Percentiles rank a stretch among this genome's conserved stretches.
These are phyloP conservation scores for Thraustotheca clavata DNA, from an alignment of 352 stramenopile species.

Conservation along the genomic window DNA sequence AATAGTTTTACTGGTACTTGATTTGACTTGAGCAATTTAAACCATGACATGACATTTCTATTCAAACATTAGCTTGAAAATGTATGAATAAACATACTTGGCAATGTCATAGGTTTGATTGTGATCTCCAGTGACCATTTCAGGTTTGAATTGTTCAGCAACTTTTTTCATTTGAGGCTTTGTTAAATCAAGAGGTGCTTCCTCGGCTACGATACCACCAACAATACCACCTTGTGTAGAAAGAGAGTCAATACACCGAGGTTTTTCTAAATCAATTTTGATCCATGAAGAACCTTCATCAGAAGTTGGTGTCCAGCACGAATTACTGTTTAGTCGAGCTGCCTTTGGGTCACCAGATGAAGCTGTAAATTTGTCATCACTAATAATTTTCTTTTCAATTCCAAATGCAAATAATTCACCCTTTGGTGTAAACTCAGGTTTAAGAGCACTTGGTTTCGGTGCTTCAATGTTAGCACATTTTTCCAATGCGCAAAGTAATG, in stretches of 20 bases:
- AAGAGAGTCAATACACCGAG: constrained; percentile 53
- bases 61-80: background rate
- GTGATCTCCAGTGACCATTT: constrained; percentile 44
- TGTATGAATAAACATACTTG: constrained; percentile 3
- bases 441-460: background rate
- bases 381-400: constrained; percentile 48
- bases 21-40: constrained; percentile 60
- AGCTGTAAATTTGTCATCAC: constrained; percentile 42
- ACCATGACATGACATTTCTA: constrained; percentile 59
- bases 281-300: constrained; percentile 45
- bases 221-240: constrained; percentile 46
- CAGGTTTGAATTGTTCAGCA: constrained; percentile 33
- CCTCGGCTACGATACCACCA: constrained; percentile 7
- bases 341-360: constrained; percentile 62
- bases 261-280: constrained; percentile 62
- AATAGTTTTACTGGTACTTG: constrained; percentile 64
- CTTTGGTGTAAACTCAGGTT: constrained; percentile 31
- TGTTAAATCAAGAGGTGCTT: constrained; percentile 35
- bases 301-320: constrained; percentile 51
- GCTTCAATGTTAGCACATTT: constrained; percentile 1
- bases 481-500: background rate
- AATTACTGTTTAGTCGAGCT: constrained; percentile 40
- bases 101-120: constrained; percentile 47
- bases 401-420: constrained; percentile 46
- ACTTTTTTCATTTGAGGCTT: constrained; percentile 27